Base-by-base conservation (phyloP, 345 rosid genomes). In the Toxicodendron radicans region DNA sequence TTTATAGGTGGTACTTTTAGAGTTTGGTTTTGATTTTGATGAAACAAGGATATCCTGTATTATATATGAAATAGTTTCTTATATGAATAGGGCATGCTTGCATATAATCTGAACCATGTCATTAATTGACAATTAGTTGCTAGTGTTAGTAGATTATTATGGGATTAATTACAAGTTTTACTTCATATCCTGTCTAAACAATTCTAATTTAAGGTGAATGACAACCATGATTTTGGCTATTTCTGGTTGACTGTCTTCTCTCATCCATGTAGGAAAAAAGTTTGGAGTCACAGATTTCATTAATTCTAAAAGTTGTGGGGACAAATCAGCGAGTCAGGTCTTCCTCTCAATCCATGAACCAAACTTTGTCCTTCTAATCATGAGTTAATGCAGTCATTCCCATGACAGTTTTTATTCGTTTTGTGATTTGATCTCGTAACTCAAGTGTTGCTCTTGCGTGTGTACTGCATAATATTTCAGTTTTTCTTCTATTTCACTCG, bases 281-380 rank as follows among this genome's bases (percentile, higher is more conserved):
- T 94, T 91, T 76, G 97, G 98, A 58, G 78, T 92, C 35, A 89
- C 97, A 13, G 97, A 92, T 53, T 94, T 92, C 66, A 81, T 92
- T 68, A 80, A 82, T 81, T 49, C 90, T 43, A 84, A 68, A 79
- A 83, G 87, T 45, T 67, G 70, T 21, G 88, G 79, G 9, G 75
- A 84, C 63, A 86, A 81, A 77, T 68, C 91, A 60, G 79, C 83
- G 63, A 87, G 92, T 82, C 85, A 91, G 95, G 97, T 89, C 65
- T 66, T 73, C 24, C 52, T 71, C 71, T 64, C 30, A 41, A 32
- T 58, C 24, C n/a, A 69, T 21, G 21, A 20, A 46, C 48, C 51
- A 3, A 3, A 7, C 43, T 62, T 71, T 14, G 30, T 75, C 45
- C 60, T 33, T 24, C 7, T 33, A 33, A 61, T 51, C 53, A 59